Evolutionary conservation across 345 rosid species (phyloP).

Genomic region (Theobroma cacao): DNA sequence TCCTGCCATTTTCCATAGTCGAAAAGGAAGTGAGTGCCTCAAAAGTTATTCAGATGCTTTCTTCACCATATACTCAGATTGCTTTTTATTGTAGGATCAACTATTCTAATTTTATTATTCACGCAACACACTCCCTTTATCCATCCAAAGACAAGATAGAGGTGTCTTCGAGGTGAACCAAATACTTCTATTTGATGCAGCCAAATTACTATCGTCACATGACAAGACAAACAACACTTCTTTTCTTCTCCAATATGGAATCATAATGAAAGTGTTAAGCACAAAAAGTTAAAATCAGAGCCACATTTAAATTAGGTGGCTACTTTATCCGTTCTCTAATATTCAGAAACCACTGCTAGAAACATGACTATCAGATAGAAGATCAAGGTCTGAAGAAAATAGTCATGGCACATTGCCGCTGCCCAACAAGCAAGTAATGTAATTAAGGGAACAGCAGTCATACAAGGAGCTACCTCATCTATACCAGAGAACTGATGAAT

Average conservation of each 20-base stretch:
- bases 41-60: background rate
- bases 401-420: background rate
- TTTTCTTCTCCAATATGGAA: background rate
- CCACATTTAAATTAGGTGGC: background rate
- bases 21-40: background rate
- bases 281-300: background rate
- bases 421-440: background rate
- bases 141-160: background rate
- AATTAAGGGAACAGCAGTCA: background rate
- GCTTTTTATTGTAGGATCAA: background rate
- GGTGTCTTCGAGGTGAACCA: background rate
- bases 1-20: background rate
- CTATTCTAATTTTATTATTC: background rate
- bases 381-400: background rate
- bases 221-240: background rate
- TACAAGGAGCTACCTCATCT: background rate
- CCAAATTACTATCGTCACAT: background rate
- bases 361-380: background rate
- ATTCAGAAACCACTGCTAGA: background rate
- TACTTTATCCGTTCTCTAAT: background rate
- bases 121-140: background rate
- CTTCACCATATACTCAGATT: background rate
- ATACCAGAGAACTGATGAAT: too few relatives aligned
- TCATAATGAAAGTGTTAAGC: background rate
- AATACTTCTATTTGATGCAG: background rate